These are phyloP conservation scores for Rugosomyces carneus DNA, from an alignment of 1,284 basidiomycete genomes.

Conservation along the genomic window DNA sequence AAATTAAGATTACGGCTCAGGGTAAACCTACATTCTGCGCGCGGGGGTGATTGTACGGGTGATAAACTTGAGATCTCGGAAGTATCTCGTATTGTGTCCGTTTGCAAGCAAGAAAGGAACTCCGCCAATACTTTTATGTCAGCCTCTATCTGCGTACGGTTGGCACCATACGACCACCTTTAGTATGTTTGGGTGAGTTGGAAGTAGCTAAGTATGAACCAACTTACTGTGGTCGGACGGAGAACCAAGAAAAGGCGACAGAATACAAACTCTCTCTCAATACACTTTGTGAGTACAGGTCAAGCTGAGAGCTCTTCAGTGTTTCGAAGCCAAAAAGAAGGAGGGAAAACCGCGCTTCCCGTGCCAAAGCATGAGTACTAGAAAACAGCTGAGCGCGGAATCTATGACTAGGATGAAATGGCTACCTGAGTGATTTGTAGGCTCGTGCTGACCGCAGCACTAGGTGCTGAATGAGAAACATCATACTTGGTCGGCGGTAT, in stretches of 20 bases:
- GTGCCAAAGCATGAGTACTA: conserved; percentile 88
- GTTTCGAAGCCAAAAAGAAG: conserved; percentile 92
- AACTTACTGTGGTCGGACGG: conserved; percentile 78
- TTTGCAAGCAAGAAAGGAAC: conserved; percentile 72
- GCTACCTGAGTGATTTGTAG: conserved; percentile 68
- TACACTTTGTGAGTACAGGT: conserved; percentile 76
- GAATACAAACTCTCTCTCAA: conserved; percentile 76
- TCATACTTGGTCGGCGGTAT: conserved; percentile 81
- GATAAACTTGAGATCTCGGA: conserved; percentile 68
- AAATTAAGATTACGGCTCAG: background rate
- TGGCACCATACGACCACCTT: conserved; percentile 94
- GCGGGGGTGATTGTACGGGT: conserved; percentile 41
- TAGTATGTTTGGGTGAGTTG: background rate
- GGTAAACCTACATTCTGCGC: conserved; percentile 37
- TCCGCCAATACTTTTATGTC: conserved; percentile 87
- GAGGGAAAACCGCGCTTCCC: conserved; percentile 87
- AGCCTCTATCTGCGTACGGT: conserved; percentile 82
- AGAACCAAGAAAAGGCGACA: conserved; percentile 89
- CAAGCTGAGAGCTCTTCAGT: conserved; percentile 82
- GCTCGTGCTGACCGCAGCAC: conserved; percentile 74
- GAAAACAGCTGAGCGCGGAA: conserved; percentile 2
- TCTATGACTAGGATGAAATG: conserved; percentile 1
- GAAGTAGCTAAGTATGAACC: background rate
- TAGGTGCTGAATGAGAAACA: conserved; percentile 80
- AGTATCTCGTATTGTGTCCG: conserved; percentile 65